Evolutionary conservation across 2,329 filamentous ascomycete species (phyloP), one percentile per base, ranked within the genome.

Genomic region (Xylaria sp.): DNA sequence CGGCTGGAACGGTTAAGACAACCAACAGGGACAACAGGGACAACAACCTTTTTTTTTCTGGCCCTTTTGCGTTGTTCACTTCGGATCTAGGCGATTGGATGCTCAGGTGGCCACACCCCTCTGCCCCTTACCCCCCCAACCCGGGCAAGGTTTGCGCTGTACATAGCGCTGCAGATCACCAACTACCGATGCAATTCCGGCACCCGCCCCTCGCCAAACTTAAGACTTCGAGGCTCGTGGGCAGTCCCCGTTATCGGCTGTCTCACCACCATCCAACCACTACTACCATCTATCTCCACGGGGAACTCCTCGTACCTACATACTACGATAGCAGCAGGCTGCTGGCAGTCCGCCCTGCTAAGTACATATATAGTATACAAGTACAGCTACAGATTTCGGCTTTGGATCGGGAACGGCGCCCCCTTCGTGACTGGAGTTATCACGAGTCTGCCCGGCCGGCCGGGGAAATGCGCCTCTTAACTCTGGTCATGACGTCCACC

Each of bases 141-240:
- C n/a, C n/a, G 8, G 29, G 29, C 29, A 34, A 13, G 29, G 29
- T 34, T 34, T 6, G 29, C 29, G 11, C 29, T 34, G 29, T 34
- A n/a, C n/a, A n/a, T n/a, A 34, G 29, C 29, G 11, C 29, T 45
- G 58, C 38, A 61, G 58, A 61, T 61, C 55, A 5, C 52, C 55
- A 61, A 61, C 55, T 61, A 61, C 58, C 58, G 58, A 56, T 61
- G 55, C 57, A 44, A 52, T 54, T 54, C 55, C 58, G 58, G 44
- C 39, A 54, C 42, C 13, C 39, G 47, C 48, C 38, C 38, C 18
- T 50, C 18, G 50, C 45, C 22, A 52, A 34, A 34, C 29, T 43
- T 24, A 56, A 49, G 40, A 45, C 52, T 41, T 39, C 54, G 45
- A 43, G 41, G 39, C 46, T 41, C 48, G 29, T 21, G 20, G 21